phyloP scores from a whole-genome alignment of 2,329 filamentous ascomycete species.

The Fulvia fulva region DNA sequence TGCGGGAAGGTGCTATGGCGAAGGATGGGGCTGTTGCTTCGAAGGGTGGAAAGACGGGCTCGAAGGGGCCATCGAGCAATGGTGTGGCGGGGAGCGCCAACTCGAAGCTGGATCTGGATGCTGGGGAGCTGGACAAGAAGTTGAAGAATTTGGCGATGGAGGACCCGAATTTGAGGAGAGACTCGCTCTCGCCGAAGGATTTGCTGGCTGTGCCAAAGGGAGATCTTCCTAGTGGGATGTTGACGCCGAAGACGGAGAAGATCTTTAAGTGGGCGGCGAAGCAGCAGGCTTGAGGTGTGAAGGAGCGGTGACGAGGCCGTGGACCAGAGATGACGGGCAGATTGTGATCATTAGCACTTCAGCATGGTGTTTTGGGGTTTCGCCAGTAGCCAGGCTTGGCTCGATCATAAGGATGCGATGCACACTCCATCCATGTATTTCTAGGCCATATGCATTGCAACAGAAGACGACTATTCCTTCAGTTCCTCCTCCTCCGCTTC shows the following conservation, averaged over 20 bases:
- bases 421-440: neutral
- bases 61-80: too few relatives aligned
- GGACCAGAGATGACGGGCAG: neutral
- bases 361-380: neutral
- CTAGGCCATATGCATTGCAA: neutral
- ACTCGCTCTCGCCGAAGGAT: conserved; percentile 2
- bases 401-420: neutral
- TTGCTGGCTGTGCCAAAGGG: conserved; percentile 7
- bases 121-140: conserved; percentile 1
- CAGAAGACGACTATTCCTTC: neutral
- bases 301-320: neutral
- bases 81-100: neutral
- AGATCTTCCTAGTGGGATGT: conserved; percentile 6
- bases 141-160: neutral
- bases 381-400: neutral
- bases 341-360: neutral
- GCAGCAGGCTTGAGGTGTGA: neutral
- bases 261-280: conserved; percentile 21
- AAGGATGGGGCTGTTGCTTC: neutral
- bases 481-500: conserved; percentile 34
- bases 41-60: conserved; percentile 4
- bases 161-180: neutral
- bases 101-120: neutral
- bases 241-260: conserved; percentile 23
- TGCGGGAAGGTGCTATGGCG: conserved; percentile 12